Evolutionary conservation across 257 asterid species (phyloP).

Genomic region (Ehretia macrophylla): DNA sequence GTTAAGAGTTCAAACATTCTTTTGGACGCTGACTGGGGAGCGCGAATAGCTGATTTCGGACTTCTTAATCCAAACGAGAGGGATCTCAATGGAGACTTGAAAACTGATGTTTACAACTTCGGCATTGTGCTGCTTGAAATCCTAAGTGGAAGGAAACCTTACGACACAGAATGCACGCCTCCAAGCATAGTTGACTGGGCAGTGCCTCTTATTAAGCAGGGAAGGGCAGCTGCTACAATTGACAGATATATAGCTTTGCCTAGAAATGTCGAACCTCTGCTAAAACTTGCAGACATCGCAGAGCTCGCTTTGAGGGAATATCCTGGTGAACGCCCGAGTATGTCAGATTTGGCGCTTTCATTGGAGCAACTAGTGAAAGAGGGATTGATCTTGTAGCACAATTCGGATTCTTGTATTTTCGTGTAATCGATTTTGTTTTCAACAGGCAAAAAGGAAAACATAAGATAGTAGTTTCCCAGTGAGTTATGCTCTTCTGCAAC

Average conservation of each 20-base stretch:
- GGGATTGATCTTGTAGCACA: conserved; percentile 56
- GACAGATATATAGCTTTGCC: conserved; percentile 75
- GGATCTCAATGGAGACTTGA: conserved; percentile 46
- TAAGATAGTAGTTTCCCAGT: conserved; percentile 31
- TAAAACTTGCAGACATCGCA: conserved; percentile 80
- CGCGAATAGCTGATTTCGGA: conserved; percentile 72
- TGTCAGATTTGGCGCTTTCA: conserved; percentile 59
- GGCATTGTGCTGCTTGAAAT: conserved; percentile 88
- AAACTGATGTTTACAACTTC: conserved; percentile 63
- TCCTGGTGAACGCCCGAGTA: conserved; percentile 45
- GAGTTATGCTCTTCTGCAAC: conserved; percentile 45
- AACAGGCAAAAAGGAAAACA: conserved; percentile 21
- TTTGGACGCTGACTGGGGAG: conserved; percentile 78
- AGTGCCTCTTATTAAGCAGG: conserved; percentile 61
- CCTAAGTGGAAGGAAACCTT: conserved; percentile 76
- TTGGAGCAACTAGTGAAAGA: conserved; percentile 72
- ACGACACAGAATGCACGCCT: conserved; percentile 65
- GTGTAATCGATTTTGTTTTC: conserved; percentile 23
- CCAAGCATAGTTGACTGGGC: conserved; percentile 85
- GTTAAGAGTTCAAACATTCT: conserved; percentile 83
- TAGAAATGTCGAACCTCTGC: conserved; percentile 81
- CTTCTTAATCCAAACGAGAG: conserved; percentile 52
- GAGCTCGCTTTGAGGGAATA: conserved; percentile 74
- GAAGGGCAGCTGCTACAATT: conserved; percentile 74
- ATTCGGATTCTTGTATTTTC: conserved; percentile 17